Evolutionary conservation across 139 green algal genomes (phyloP).

Genomic region (Closterium sp.): DNA sequence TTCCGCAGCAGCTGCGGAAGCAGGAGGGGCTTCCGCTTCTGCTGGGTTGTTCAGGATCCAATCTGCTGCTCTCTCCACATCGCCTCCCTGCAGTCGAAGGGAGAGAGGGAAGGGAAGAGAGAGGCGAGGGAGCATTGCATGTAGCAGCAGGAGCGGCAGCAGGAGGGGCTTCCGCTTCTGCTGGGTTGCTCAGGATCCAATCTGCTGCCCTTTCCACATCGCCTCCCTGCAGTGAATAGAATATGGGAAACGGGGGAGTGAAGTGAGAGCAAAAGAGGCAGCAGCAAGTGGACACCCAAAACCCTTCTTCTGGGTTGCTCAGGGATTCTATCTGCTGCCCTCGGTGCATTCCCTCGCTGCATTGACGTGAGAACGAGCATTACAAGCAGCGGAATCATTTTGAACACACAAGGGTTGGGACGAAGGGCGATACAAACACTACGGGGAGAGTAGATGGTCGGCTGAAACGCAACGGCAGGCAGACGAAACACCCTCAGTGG

Average conservation of each 20-base stretch:
- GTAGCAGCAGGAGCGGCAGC: not conserved
- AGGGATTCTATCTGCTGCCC: conserved; percentile 85
- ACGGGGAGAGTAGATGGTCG: too few relatives aligned
- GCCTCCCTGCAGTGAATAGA: conserved; percentile 53
- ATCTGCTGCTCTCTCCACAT: conserved; percentile 82
- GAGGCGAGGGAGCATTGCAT: not conserved
- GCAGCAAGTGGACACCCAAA: not conserved
- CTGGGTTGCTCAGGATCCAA: conserved; percentile 75
- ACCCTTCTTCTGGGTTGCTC: conserved; percentile 40
- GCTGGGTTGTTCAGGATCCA: conserved; percentile 75
- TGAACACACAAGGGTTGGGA: too few relatives aligned
- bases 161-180: not conserved
- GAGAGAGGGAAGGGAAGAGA: not conserved
- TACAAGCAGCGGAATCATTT: too few relatives aligned
- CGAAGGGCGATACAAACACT: not conserved
- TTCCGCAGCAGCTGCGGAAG: not conserved
- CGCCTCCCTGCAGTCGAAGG: conserved; percentile 49
- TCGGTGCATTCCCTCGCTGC: too few relatives aligned
- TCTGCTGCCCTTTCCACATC: conserved; percentile 82
- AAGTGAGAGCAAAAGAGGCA: not conserved
- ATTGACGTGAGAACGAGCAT: too few relatives aligned
- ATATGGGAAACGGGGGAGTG: not conserved
- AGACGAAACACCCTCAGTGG: too few relatives aligned
- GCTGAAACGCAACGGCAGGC: too few relatives aligned
- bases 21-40: not conserved